Base-by-base conservation (phyloP, 257 asterid species). In the Solanum pennellii region DNA sequence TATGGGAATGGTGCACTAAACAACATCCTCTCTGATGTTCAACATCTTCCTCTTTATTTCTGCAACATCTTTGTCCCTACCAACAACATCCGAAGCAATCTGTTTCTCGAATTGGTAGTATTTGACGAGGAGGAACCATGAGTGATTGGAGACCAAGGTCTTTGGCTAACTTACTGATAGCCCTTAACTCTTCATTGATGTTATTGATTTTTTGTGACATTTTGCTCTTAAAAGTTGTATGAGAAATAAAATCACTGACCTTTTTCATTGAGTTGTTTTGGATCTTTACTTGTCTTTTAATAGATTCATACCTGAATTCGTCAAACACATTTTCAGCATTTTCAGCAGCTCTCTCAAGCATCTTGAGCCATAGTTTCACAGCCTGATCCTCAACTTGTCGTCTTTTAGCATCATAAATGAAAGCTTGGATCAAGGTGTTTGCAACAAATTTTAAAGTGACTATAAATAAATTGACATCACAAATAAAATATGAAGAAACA, bases 131-230 rank as follows among this genome's bases (percentile, higher is more conserved):
- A 39, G 82, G 47, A 16, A 7, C 77, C 1, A 12, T 25, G 14
- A 33, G 69, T 5, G 3, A 12, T 39, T 39, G 83, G 12, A 86
- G 83, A 66, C 73, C 18, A 1, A 66, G 73, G 35, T 2, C 0
- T 27, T 29, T 33, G 5, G 82, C 92, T 45, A 29, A 18, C 6
- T 76, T 7, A 12, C 62, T 62, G 31, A 88, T 72, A 7, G 1
- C 6, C 31, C 86, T 83, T 39, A 88, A 69, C 13, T 90, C 33
- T 25, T 5, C 10, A 21, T 76, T 86, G 41, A 87, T 27, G 21
- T 45, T 72, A 69, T 73, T 86, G 72, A 90, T 66, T 68, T 71
- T 83, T 73, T 16, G 77, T 9, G 86, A 82, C 86, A 87, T 33
- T 72, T 72, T 33, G 3, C 13, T 6, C 42, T 71, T 71, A 31